A percentile compares a stretch with the other conserved stretches of the same genome.
phyloP scores from a whole-genome alignment of 176 grass and related monocot genomes.

The Carex scoparia region DNA sequence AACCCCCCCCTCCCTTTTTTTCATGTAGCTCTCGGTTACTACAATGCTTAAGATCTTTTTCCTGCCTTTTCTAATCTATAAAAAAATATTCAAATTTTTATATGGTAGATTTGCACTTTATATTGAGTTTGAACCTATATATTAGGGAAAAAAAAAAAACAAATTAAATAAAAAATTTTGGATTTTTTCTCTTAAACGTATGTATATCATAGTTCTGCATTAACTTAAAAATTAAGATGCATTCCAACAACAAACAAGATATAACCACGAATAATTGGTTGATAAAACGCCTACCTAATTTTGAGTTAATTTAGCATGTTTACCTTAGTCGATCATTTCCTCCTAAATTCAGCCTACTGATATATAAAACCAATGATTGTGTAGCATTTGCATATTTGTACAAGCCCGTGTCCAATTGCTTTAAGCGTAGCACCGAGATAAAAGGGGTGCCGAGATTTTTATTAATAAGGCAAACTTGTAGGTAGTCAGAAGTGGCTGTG shows the following conservation, averaged over 20 bases:
- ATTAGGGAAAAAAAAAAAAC: no score
- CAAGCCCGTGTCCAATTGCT: conserved; percentile 16
- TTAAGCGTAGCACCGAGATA: conserved; percentile 45
- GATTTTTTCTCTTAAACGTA: no score
- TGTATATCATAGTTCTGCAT: neutral
- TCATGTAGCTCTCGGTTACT: no score
- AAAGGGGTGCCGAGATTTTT: conserved; percentile 36
- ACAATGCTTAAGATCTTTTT: no score
- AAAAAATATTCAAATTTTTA: no score
- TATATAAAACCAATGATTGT: conserved; percentile 13
- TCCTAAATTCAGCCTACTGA: neutral
- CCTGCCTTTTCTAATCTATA: no score
- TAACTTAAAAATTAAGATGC: neutral
- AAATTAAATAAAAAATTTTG: no score
- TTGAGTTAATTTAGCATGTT: conserved; percentile 12
- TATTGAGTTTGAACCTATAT: neutral
- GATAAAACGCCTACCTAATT: conserved; percentile 18
- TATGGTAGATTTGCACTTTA: neutral
- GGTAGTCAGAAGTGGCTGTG: conserved; percentile 35
- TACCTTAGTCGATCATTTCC: conserved; percentile 21
- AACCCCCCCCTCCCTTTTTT: no score
- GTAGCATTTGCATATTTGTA: conserved; percentile 32
- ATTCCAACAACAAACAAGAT: neutral
- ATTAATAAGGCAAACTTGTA: conserved; percentile 45
- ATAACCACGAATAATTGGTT: conserved; percentile 12